These are phyloP conservation scores for Carex sylvatica DNA, from an alignment of 202 grass and related monocot genomes.

Conservation along the genomic window DNA sequence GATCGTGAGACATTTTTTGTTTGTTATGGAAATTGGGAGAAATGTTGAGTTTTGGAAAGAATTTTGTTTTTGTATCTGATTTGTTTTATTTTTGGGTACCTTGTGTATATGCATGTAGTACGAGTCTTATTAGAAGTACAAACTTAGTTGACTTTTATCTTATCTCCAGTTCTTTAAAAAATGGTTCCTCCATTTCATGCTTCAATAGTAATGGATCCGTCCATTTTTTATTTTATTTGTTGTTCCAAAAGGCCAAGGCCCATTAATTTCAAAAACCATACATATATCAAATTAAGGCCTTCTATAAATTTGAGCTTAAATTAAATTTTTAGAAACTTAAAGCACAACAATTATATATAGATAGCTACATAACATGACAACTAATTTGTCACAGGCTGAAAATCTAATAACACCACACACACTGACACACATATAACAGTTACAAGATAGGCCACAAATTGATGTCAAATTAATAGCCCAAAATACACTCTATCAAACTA, in stretches of 20 bases:
- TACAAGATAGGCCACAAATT: not conserved
- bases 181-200: not conserved
- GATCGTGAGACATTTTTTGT: not conserved
- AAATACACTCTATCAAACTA: too few relatives aligned
- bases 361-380: not conserved
- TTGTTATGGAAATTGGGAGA: not conserved
- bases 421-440: not conserved
- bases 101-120: constrained; percentile 1
- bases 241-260: too few relatives aligned
- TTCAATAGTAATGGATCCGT: not conserved
- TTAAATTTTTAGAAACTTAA: too few relatives aligned
- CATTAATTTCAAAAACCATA: too few relatives aligned
- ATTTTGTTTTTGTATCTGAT: not conserved
- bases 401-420: not conserved
- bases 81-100: not conserved
- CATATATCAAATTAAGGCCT: too few relatives aligned
- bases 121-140: not conserved
- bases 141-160: not conserved
- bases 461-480: not conserved
- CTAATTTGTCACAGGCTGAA: not conserved
- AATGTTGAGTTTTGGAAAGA: not conserved
- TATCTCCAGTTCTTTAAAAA: not conserved
- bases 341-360: not conserved
- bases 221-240: not conserved
- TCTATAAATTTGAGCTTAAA: too few relatives aligned